Percentiles rank a stretch among this genome's conserved stretches.
Conservation (phyloP, 305 asterid species). For the Fraxinus platypoda region DNA sequence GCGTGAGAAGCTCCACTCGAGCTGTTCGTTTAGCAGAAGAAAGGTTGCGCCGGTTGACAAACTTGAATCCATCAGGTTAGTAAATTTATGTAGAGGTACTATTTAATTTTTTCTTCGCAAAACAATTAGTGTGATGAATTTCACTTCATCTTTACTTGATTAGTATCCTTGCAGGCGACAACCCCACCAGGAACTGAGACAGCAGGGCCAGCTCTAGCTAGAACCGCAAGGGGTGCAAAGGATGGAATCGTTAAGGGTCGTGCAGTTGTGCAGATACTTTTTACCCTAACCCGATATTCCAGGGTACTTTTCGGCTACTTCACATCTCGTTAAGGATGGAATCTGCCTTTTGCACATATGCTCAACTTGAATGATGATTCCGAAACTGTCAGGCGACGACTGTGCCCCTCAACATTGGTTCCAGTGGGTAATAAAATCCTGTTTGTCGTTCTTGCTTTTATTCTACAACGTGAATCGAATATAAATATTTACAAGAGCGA, state of each 20-base stretch:
- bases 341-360: neutral
- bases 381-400: neutral
- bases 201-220: conserved; percentile 57
- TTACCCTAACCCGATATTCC: conserved; percentile 49
- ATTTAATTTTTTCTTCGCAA: neutral
- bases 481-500: neutral
- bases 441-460: neutral
- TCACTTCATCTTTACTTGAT: conserved; percentile 59
- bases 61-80: conserved; percentile 58
- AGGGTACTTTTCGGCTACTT: conserved; percentile 46
- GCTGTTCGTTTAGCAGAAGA: conserved; percentile 82
- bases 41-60: conserved; percentile 57
- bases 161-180: conserved; percentile 67
- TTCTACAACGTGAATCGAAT: neutral
- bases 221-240: conserved; percentile 52
- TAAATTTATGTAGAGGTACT: conserved; percentile 6
- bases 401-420: neutral
- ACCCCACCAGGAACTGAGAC: conserved; percentile 39
- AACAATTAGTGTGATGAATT: conserved; percentile 31
- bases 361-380: neutral
- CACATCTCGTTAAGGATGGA: conserved; percentile 32
- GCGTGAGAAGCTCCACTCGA: conserved; percentile 76
- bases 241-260: conserved; percentile 76
- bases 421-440: neutral
- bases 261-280: conserved; percentile 49